Percentiles rank a stretch among this genome's conserved stretches.
These are phyloP conservation scores for Flueggea neowawraea DNA, from an alignment of 441 rosid species.

Conservation along the genomic window DNA sequence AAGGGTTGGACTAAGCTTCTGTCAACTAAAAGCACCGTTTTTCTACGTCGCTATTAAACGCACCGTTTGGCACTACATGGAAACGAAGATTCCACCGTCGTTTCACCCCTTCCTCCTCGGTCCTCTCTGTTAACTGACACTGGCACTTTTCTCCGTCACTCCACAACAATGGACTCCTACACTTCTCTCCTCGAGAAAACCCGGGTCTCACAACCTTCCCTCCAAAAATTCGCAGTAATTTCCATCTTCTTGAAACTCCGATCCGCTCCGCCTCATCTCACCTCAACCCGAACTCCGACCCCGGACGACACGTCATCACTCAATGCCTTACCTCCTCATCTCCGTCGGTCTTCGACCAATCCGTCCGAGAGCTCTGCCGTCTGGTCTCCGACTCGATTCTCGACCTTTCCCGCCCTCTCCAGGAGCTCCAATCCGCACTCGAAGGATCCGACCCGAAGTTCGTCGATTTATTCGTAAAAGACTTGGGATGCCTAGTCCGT, in stretches of 20 bases:
- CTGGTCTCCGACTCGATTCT: conserved; percentile 56
- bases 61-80: no score
- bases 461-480: conserved; percentile 58
- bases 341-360: conserved; percentile 75
- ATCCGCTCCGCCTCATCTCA: conserved; percentile 42
- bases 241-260: conserved; percentile 81
- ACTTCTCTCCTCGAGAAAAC: conserved; percentile 64
- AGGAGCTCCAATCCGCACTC: conserved; percentile 84
- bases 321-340: conserved; percentile 63
- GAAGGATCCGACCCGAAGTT: conserved; percentile 64
- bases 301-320: conserved; percentile 59
- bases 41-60: no score
- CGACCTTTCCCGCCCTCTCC: conserved; percentile 48
- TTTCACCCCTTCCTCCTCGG: no score
- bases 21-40: no score
- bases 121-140: no score
- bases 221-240: conserved; percentile 76
- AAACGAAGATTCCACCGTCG: no score
- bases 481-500: conserved; percentile 63
- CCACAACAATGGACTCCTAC: conserved; percentile 51
- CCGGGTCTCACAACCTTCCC: conserved; percentile 77
- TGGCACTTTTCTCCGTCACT: no score
- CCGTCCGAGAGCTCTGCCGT: conserved; percentile 84
- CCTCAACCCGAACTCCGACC: conserved; percentile 51
- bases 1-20: no score